Conservation (phyloP, 176 grass and related monocot genomes). For the Zea luxurians region DNA sequence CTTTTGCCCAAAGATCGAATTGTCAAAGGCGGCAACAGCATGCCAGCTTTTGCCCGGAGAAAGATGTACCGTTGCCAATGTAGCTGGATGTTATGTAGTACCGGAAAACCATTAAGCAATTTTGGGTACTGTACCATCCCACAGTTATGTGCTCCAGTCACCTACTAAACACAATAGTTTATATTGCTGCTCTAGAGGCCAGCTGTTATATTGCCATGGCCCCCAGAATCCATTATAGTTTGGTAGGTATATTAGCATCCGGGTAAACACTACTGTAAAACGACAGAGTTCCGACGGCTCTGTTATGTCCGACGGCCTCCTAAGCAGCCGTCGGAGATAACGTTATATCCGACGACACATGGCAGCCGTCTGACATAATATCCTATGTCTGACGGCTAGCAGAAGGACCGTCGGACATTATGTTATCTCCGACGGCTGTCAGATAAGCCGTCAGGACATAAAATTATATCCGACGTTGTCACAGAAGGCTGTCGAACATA, state of each 20-base stretch:
- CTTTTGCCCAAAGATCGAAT: background rate
- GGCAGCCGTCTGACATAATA: no score
- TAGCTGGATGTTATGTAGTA: background rate
- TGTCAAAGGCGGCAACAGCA: slow-evolving; percentile 7
- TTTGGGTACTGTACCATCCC: background rate
- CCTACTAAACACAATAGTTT: background rate
- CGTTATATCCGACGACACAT: no score
- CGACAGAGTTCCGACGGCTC: no score
- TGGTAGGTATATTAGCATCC: background rate
- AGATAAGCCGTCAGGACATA: no score
- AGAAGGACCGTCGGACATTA: no score
- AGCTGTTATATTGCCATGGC: background rate
- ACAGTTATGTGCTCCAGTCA: background rate
- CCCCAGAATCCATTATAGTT: background rate
- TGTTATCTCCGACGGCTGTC: no score
- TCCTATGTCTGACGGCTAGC: no score
- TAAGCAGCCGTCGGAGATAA: no score
- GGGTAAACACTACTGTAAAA: background rate
- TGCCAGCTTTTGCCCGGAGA: background rate
- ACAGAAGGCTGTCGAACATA: no score
- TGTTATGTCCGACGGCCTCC: no score
- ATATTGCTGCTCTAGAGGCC: background rate
- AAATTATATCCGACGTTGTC: no score
- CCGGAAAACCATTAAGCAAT: background rate
- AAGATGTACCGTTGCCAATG: background rate